phyloP scores from a whole-genome alignment of 352 stramenopile genomes.

The Globisporangium barbulae region DNA sequence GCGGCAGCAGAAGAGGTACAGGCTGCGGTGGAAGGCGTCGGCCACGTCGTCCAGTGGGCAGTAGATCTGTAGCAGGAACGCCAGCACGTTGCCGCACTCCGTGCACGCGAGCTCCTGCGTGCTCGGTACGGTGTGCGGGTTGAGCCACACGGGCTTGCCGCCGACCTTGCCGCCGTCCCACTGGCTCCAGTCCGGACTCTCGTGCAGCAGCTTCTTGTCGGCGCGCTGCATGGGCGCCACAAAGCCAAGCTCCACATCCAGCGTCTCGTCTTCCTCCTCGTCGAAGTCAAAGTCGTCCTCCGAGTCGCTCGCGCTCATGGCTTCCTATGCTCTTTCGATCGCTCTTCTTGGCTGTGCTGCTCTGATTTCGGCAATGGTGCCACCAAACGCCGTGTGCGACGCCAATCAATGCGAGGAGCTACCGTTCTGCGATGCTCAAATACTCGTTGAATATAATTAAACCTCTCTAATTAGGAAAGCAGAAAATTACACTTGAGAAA shows the following conservation, averaged over 20 bases:
- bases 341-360: neutral
- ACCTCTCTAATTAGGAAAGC: neutral
- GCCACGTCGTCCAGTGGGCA: slow-evolving; percentile 85
- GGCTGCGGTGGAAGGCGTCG: slow-evolving; percentile 91
- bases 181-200: slow-evolving; percentile 66
- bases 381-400: slow-evolving; percentile 6
- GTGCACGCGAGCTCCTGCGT: slow-evolving; percentile 44
- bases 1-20: slow-evolving; percentile 93
- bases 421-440: neutral
- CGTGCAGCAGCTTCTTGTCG: slow-evolving; percentile 32
- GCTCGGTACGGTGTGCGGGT: slow-evolving; percentile 46
- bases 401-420: slow-evolving; percentile 3
- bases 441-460: neutral
- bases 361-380: neutral
- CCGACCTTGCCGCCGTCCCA: slow-evolving; percentile 94
- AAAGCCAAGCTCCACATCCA: slow-evolving; percentile 79
- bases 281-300: slow-evolving; percentile 39
- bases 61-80: slow-evolving; percentile 92
- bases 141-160: slow-evolving; percentile 86
- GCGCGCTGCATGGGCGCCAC: slow-evolving; percentile 36
- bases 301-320: slow-evolving; percentile 40
- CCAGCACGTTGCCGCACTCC: slow-evolving; percentile 45
- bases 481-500: neutral
- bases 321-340: neutral
- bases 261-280: slow-evolving; percentile 28